Conservation (phyloP, 805 yeast species). For the Schizosaccharomyces octosporus region DNA sequence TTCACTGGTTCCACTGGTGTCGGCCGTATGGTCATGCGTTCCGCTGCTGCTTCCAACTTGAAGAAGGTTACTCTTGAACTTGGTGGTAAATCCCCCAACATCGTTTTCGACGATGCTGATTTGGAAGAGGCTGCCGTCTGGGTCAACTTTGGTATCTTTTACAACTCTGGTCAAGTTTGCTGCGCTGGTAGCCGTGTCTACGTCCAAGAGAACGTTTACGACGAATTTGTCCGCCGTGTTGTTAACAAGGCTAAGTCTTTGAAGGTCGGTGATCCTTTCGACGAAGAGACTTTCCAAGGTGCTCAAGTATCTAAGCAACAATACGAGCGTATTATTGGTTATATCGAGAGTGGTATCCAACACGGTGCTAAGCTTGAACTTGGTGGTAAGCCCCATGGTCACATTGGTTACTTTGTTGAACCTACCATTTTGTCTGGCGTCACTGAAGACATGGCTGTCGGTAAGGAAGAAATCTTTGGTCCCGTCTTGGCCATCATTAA, state of each 20-base stretch:
- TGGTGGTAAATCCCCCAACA: conserved; percentile 90
- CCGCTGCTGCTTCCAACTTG: conserved; percentile 56
- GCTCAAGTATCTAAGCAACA: conserved; percentile 73
- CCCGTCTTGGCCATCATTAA: conserved; percentile 72
- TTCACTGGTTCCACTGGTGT: conserved; percentile 88
- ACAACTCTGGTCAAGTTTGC: conserved; percentile 89
- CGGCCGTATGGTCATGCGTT: conserved; percentile 60
- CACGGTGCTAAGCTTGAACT: conserved; percentile 68
- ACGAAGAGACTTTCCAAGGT: conserved; percentile 58
- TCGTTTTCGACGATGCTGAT: conserved; percentile 69
- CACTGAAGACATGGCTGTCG: conserved; percentile 44
- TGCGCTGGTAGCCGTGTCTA: conserved; percentile 83
- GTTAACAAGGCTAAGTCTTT: conserved; percentile 25
- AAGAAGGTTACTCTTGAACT: conserved; percentile 83
- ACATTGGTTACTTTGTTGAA: conserved; percentile 23
- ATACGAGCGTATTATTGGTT: conserved; percentile 49
- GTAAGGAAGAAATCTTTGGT: conserved; percentile 80
- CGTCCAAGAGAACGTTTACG: conserved; percentile 67
- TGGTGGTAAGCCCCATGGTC: conserved; percentile 61
- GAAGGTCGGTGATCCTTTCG: conserved; percentile 64
- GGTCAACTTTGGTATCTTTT: conserved; percentile 64
- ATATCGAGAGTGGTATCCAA: conserved; percentile 48
- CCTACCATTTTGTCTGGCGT: conserved; percentile 81
- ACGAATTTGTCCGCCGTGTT: conserved; percentile 41
- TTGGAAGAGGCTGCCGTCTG: conserved; percentile 49